phyloP scores from a whole-genome alignment of 305 asterid genomes.

The Solanum hybrid region DNA sequence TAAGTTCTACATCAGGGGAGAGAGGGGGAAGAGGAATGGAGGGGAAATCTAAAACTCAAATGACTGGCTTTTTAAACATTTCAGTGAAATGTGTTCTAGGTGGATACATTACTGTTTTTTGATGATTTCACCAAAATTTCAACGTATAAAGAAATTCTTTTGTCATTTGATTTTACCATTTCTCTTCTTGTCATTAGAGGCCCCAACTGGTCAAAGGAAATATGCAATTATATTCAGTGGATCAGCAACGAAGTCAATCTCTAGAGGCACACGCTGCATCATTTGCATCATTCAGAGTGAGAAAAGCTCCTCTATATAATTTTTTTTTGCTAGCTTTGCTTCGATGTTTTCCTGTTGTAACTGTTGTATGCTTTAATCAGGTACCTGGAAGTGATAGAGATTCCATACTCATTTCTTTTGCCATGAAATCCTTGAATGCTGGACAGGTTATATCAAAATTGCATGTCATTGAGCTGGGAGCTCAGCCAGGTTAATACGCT shows the following conservation, averaged over 20 bases:
- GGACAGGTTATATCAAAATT: conserved; percentile 82
- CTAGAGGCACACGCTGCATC: conserved; percentile 99
- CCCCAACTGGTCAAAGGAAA: conserved; percentile 98
- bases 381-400: conserved; percentile 83
- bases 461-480: conserved; percentile 98
- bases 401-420: conserved; percentile 88
- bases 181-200: conserved; percentile 36
- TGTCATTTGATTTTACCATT: not conserved
- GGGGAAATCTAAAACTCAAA: not conserved
- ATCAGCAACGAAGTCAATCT: conserved; percentile 97
- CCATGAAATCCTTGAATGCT: conserved; percentile 66
- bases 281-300: conserved; percentile 82
- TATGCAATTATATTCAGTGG: conserved; percentile 96
- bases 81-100: not conserved
- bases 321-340: not conserved
- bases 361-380: conserved; percentile 27
- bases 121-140: not conserved
- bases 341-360: conserved; percentile 7
- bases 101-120: not conserved
- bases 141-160: not conserved
- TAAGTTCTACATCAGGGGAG: not conserved
- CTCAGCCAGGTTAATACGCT: conserved; percentile 66
- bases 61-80: not conserved
- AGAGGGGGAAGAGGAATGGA: not conserved
- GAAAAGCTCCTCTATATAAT: not conserved